These are phyloP conservation scores for Penicillium psychrofluorescens DNA, from an alignment of 495 filamentous ascomycete species.

Conservation along the genomic window DNA sequence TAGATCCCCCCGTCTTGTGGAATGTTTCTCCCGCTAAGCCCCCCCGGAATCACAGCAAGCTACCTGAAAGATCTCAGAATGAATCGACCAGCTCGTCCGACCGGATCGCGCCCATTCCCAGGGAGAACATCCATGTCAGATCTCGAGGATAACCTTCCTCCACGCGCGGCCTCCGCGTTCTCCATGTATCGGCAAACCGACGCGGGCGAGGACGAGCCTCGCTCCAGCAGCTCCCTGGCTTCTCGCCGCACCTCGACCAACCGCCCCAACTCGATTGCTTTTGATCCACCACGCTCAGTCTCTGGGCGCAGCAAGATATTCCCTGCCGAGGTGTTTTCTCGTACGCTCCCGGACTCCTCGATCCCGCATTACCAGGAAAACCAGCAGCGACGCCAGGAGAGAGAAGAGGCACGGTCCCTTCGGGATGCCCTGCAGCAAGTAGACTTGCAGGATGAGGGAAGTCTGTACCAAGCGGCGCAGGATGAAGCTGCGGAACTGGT, in stretches of 20 bases:
- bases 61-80: slow-evolving; percentile 77
- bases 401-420: slow-evolving; percentile 71
- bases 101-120: slow-evolving; percentile 73
- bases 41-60: slow-evolving; percentile 36
- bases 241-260: slow-evolving; percentile 40
- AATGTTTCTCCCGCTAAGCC: not conserved
- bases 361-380: slow-evolving; percentile 69
- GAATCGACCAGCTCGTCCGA: slow-evolving; percentile 68
- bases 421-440: slow-evolving; percentile 76
- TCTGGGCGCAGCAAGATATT: slow-evolving; percentile 34
- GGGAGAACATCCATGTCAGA: slow-evolving; percentile 29
- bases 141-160: slow-evolving; percentile 30
- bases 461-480: slow-evolving; percentile 67
- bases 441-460: slow-evolving; percentile 62
- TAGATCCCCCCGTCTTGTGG: slow-evolving; percentile 8
- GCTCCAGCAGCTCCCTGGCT: slow-evolving; percentile 44
- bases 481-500: slow-evolving; percentile 84
- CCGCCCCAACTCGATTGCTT: slow-evolving; percentile 7
- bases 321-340: slow-evolving; percentile 30
- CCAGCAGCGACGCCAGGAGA: slow-evolving; percentile 77
- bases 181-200: slow-evolving; percentile 21
- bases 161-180: slow-evolving; percentile 41
- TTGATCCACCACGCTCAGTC: slow-evolving; percentile 31
- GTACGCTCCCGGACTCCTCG: slow-evolving; percentile 27
- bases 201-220: slow-evolving; percentile 22